A percentile compares a stretch with the other conserved stretches of the same genome.
phyloP scores from a whole-genome alignment of 208 protist species.

The Sergeia podlipaevii region DNA sequence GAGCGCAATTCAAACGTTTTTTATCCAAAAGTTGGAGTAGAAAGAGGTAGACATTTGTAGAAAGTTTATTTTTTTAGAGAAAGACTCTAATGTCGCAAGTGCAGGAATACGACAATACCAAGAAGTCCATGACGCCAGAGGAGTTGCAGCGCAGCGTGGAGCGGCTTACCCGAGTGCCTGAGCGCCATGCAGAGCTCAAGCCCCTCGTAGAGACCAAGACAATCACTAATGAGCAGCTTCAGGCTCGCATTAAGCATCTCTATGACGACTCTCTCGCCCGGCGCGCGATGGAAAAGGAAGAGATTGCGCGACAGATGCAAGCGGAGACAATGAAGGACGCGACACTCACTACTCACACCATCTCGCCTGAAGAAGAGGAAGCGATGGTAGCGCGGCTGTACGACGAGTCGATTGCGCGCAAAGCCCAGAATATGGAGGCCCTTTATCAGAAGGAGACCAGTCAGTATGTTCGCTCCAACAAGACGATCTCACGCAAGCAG shows the following conservation, averaged over 20 bases:
- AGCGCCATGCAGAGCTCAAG: conserved; percentile 27
- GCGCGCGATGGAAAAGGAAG: conserved; percentile 31
- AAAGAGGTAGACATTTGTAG: conserved; percentile 1
- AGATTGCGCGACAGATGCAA: conserved; percentile 41
- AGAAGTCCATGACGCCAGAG: conserved; percentile 40
- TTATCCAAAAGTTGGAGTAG: background rate
- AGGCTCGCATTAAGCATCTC: conserved; percentile 68
- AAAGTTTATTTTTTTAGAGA: background rate
- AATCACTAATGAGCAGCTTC: conserved; percentile 46
- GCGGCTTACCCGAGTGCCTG: conserved; percentile 40
- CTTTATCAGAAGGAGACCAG: conserved; percentile 35
- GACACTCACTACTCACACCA: conserved; percentile 20
- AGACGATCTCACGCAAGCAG: conserved; percentile 30
- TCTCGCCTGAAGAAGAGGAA: conserved; percentile 31
- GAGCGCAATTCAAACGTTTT: conserved; percentile 1
- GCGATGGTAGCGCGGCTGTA: conserved; percentile 64
- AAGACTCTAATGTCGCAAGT: too few species aligned
- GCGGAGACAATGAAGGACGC: conserved; percentile 42
- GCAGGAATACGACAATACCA: conserved; percentile 7
- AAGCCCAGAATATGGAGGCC: conserved; percentile 42
- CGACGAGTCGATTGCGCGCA: conserved; percentile 51
- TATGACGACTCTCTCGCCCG: conserved; percentile 80
- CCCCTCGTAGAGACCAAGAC: conserved; percentile 30
- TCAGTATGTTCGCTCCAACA: conserved; percentile 20
- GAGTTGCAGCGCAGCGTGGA: conserved; percentile 71